Base-by-base conservation (phyloP, 352 stramenopile genomes). In the Pythium plurisporium region DNA sequence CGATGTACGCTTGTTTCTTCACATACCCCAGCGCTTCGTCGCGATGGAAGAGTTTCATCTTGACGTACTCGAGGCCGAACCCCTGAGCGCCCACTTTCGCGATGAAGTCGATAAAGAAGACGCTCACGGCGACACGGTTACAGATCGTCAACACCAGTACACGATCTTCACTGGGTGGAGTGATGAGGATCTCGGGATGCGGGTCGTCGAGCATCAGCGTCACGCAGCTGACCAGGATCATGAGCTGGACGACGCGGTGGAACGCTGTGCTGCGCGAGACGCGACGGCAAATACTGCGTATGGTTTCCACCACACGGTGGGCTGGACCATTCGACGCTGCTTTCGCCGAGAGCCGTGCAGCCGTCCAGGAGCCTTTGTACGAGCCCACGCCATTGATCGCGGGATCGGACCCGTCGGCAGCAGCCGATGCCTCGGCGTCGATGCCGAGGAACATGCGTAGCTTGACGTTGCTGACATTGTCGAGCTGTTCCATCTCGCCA, bases 391-490 rank as follows among this genome's bases (percentile, higher is more conserved):
- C n/a, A 37, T 37, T 37, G 8, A 37, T 14, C 31, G 31, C 31
- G n/a, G n/a, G n/a, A n/a, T n/a, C 14, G 31, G 31, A 37, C 31
- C 31, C 31, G 31, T 14, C 31, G 8, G 31, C 14, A 37, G 31
- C 31, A 37, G 8, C 31, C 8, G 31, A 37, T 15, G 37, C 19
- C 7, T 44, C 40, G 44, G 22, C 72, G 23, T 91, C 81, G 6
- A 91, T 44, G 8, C 82, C 82, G 17, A 91, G 69, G 53, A 91
- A 84, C 72, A 88, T 83, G 7, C 82, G 79, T 30, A 89, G 40
- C 54, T 91, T 91, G 45, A 89, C 67, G 43, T 91, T 88, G 66
- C 72, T 88, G 27, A 91, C 79, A 45, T 91, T 86, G 26, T 91
- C 82, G 3, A 90, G 76, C 33, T 89, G 73, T 43, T 88, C 75